Conservation (phyloP, 208 protist genomes). For the Leishmania turanica region DNA sequence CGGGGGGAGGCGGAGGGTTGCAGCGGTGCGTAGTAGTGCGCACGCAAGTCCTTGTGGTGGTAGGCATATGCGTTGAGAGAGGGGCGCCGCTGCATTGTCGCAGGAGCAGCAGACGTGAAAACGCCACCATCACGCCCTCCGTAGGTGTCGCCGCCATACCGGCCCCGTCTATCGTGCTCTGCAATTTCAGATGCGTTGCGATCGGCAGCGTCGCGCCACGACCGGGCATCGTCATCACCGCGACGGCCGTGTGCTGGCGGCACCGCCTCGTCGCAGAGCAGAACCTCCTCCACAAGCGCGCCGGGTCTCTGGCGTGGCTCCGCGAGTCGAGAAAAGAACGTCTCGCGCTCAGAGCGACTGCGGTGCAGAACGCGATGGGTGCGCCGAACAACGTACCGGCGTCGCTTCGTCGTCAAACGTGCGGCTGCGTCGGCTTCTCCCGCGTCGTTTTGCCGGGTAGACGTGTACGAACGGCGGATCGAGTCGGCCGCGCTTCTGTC, state of each 20-base stretch:
- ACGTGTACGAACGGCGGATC: background rate
- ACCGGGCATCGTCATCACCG: background rate
- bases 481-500: background rate
- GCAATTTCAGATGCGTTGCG: background rate
- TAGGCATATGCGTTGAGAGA: background rate
- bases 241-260: background rate
- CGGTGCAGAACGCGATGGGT: slow-evolving; percentile 19
- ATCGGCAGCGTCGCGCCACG: background rate
- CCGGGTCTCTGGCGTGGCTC: slow-evolving; percentile 34
- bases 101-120: background rate
- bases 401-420: slow-evolving; percentile 5
- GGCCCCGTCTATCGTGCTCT: background rate
- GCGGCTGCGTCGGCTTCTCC: background rate
- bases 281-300: slow-evolving; percentile 27
- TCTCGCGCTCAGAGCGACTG: slow-evolving; percentile 31
- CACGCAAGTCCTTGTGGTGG: background rate
- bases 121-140: too few species aligned
- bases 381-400: slow-evolving; percentile 23
- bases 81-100: background rate
- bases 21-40: background rate
- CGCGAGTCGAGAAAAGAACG: slow-evolving; percentile 46
- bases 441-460: background rate
- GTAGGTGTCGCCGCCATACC: background rate
- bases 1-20: background rate
- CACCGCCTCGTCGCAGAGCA: slow-evolving; percentile 9